These are phyloP conservation scores for Phytopythium montanum DNA, from an alignment of 352 stramenopile species.

Conservation along the genomic window DNA sequence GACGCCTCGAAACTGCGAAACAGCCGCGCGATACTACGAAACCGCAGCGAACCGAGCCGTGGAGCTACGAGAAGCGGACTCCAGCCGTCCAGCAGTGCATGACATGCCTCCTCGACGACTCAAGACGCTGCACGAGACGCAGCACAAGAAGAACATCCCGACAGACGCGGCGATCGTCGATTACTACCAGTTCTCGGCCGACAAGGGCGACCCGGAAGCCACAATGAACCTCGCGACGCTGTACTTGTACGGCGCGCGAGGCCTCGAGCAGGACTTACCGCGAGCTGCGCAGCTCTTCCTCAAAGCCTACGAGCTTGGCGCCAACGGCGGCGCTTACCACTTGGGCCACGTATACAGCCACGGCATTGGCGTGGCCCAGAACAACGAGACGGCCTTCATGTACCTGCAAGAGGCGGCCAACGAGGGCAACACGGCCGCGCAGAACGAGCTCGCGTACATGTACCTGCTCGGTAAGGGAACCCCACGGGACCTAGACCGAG, in stretches of 20 bases:
- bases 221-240: slow-evolving; percentile 84
- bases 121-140: slow-evolving; percentile 64
- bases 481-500: slow-evolving; percentile 46
- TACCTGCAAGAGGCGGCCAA: slow-evolving; percentile 74
- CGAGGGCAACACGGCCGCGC: slow-evolving; percentile 67
- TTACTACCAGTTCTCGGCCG: slow-evolving; percentile 88
- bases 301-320: slow-evolving; percentile 71
- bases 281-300: slow-evolving; percentile 64
- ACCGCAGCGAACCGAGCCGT: slow-evolving; percentile 79
- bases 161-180: slow-evolving; percentile 80
- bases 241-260: slow-evolving; percentile 78
- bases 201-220: slow-evolving; percentile 83
- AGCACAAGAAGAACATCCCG: slow-evolving; percentile 80
- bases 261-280: slow-evolving; percentile 66
- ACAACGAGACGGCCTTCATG: slow-evolving; percentile 63
- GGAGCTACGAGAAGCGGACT: slow-evolving; percentile 50
- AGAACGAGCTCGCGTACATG: slow-evolving; percentile 83
- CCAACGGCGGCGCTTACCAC: slow-evolving; percentile 62
- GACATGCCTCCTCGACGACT: slow-evolving; percentile 69
- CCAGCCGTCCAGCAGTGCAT: slow-evolving; percentile 58
- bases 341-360: slow-evolving; percentile 80
- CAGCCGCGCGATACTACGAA: slow-evolving; percentile 86
- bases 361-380: slow-evolving; percentile 68
- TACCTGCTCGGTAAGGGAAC: slow-evolving; percentile 70
- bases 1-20: slow-evolving; percentile 80